A percentile compares a stretch with the other conserved stretches of the same genome.
These are phyloP conservation scores for Oryza punctata DNA, from an alignment of 176 grass and related monocot species.

Conservation along the genomic window DNA sequence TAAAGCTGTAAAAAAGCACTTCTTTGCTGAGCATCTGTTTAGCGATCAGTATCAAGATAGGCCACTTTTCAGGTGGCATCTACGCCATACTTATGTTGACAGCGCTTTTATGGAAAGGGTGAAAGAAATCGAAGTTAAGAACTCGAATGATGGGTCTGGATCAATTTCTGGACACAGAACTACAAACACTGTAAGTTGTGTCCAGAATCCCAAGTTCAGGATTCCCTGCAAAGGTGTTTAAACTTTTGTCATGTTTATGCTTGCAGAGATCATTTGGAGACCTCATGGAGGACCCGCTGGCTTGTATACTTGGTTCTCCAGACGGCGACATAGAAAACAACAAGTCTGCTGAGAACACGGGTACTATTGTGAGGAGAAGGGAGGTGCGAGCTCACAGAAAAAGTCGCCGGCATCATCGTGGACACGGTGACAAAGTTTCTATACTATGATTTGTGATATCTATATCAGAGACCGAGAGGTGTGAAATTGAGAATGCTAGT, in stretches of 20 bases:
- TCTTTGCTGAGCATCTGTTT: conserved; percentile 74
- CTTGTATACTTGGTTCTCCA: conserved; percentile 59
- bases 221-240: background rate
- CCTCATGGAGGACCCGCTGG: conserved; percentile 64
- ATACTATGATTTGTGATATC: background rate
- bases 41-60: conserved; percentile 72
- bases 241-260: background rate
- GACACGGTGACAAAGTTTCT: conserved; percentile 19
- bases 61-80: conserved; percentile 60
- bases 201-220: background rate
- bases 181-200: conserved; percentile 30
- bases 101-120: conserved; percentile 34
- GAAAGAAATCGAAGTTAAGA: conserved; percentile 38
- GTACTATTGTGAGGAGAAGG: conserved; percentile 35
- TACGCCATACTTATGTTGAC: conserved; percentile 55
- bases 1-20: conserved; percentile 57
- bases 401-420: conserved; percentile 24
- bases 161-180: conserved; percentile 34
- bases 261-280: conserved; percentile 47
- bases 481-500: background rate
- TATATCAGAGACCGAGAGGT: background rate
- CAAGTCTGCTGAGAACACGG: conserved; percentile 17
- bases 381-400: conserved; percentile 42
- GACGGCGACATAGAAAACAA: conserved; percentile 42
- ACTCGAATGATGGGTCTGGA: conserved; percentile 4